phyloP scores from a whole-genome alignment of 2,329 filamentous ascomycete genomes.

The Trichoderma guizhouense region DNA sequence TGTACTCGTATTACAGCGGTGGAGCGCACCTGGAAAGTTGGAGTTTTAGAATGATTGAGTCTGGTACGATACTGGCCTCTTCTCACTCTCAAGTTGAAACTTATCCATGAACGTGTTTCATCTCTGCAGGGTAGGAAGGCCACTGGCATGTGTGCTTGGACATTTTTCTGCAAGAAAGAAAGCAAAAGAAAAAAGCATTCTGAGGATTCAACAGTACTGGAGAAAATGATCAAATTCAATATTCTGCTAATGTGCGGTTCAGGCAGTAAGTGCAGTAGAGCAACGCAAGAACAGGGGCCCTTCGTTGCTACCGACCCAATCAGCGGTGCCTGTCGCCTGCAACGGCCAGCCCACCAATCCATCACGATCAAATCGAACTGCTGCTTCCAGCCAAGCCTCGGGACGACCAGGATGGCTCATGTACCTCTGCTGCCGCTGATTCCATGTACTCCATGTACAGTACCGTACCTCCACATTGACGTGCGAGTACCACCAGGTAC shows the following conservation, averaged over 20 bases:
- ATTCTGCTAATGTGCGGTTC: not conserved
- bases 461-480: not conserved
- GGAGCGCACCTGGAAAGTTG: not conserved
- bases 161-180: not conserved
- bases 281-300: not conserved
- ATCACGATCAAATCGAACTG: not conserved
- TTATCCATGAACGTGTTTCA: not conserved
- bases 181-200: not conserved
- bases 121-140: not conserved
- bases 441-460: not conserved
- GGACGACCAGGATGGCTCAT: not conserved
- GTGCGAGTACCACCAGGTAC: not conserved
- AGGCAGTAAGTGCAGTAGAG: not conserved
- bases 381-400: not conserved
- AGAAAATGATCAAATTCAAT: not conserved
- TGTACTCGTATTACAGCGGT: not conserved
- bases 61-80: not conserved
- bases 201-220: not conserved
- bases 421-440: not conserved
- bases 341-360: not conserved
- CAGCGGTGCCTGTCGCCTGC: not conserved
- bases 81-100: not conserved
- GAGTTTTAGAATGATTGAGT: not conserved
- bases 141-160: not conserved
- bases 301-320: not conserved